Conservation (phyloP, 179 eudicot genomes). For the Spinacia oleracea region DNA sequence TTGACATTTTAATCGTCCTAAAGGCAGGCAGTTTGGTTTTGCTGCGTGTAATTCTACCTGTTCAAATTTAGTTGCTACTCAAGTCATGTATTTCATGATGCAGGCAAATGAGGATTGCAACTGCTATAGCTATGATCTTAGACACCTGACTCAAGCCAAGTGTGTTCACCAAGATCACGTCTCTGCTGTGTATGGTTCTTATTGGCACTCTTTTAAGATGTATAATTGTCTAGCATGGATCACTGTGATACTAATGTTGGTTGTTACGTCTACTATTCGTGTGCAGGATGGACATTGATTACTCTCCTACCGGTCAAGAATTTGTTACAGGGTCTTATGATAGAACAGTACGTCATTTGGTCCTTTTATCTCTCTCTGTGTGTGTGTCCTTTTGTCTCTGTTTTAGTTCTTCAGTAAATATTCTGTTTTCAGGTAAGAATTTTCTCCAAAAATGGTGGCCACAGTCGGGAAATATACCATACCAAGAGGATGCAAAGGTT, state of each 20-base stretch:
- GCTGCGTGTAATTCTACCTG: not conserved
- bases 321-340: slow-evolving; percentile 99
- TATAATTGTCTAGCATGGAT: slow-evolving; percentile 1
- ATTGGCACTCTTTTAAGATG: not conserved
- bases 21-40: not conserved
- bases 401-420: slow-evolving; percentile 13
- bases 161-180: slow-evolving; percentile 97
- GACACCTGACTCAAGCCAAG: slow-evolving; percentile 79
- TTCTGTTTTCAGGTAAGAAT: slow-evolving; percentile 67
- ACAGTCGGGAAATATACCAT: slow-evolving; percentile 94
- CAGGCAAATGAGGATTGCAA: slow-evolving; percentile 96
- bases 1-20: not conserved
- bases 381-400: not conserved
- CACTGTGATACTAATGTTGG: slow-evolving; percentile 6
- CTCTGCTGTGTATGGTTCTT: slow-evolving; percentile 82
- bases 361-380: not conserved
- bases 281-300: slow-evolving; percentile 93
- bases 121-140: slow-evolving; percentile 87
- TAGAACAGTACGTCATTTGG: slow-evolving; percentile 66
- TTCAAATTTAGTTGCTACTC: not conserved
- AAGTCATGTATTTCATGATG: slow-evolving; percentile 19
- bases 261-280: not conserved
- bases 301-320: slow-evolving; percentile 97
- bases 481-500: slow-evolving; percentile 99
- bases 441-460: slow-evolving; percentile 88